Base-by-base conservation (phyloP, 495 filamentous ascomycete species). In the Penicillium egyptiacum region DNA sequence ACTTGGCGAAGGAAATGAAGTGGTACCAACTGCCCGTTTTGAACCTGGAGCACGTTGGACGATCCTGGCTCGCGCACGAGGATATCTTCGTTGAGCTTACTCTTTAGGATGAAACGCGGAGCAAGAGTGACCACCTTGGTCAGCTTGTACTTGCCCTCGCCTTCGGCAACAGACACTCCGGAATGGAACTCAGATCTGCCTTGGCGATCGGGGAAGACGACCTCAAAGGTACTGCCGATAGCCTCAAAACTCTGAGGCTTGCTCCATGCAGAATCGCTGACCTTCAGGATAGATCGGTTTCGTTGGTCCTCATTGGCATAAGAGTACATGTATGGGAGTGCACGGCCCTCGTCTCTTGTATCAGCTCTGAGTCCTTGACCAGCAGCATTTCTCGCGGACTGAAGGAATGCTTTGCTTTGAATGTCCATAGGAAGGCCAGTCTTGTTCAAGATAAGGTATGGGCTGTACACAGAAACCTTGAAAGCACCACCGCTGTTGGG, bases 191-290 rank as follows among this genome's bases (percentile, higher is more conserved):
- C 93, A 3, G 86, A 83, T 54, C 87, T 86, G 26, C 81, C 86
- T 20, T 76, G 77, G 5, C 80, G 59, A 6, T 92, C 89, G 12
- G 88, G 87, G 41, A 98, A 81, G 30, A 91, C 81, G 16, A 95
- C 88, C 59, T 96, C 91, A 26, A 88, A 84, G 5, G 86, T 90
- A 69, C 92, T 96, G 44, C 94, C 94, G 56, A 98, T 93, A n/a
- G 94, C 94, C 65, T 98, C 94, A 65, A 98, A 94, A 81, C 89
- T 96, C 70, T 97, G 93, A 3, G 95, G 92, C 69, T 89, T 96
- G 73, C 93, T 96, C 95, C 94, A 98, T 23, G 83, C 80, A 6
- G 94, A 96, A 39, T 96, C 89, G 28, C 87, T 89, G 44, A 96
- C 82, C 73, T 87, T 96, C 45, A 98, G 67, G 20, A 92, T 79